Conservation (phyloP, 208 protist genomes). For the Leishmania tarentolae region DNA sequence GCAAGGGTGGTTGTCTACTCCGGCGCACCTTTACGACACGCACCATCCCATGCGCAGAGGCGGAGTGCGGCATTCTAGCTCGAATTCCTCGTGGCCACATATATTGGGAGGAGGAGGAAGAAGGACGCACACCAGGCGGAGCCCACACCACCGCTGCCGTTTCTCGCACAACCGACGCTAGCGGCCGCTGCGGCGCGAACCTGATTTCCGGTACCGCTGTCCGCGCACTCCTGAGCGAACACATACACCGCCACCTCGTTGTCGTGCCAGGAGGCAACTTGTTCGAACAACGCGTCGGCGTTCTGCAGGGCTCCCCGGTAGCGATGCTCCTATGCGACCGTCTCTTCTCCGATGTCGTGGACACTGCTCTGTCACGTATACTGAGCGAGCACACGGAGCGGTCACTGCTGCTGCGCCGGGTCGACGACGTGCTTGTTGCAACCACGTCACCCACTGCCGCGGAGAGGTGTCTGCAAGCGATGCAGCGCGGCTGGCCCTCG, state of each 20-base stretch:
- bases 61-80: slow-evolving; percentile 26
- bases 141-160: not conserved
- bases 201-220: slow-evolving; percentile 39
- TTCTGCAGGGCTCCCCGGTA: slow-evolving; percentile 77
- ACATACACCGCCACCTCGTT: slow-evolving; percentile 54
- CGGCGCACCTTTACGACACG: slow-evolving; percentile 21
- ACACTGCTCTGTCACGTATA: slow-evolving; percentile 23
- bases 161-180: not conserved
- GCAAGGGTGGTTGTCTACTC: slow-evolving; percentile 1
- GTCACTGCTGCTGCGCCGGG: slow-evolving; percentile 62
- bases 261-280: slow-evolving; percentile 30
- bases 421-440: slow-evolving; percentile 79
- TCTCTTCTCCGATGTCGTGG: slow-evolving; percentile 42
- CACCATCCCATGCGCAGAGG: slow-evolving; percentile 27
- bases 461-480: slow-evolving; percentile 40
- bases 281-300: slow-evolving; percentile 55
- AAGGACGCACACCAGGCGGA: not conserved
- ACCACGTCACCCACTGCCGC: slow-evolving; percentile 58
- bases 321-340: slow-evolving; percentile 78
- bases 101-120: slow-evolving; percentile 38
- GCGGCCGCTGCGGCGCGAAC: not conserved
- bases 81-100: slow-evolving; percentile 51
- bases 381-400: slow-evolving; percentile 46
- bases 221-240: slow-evolving; percentile 38
- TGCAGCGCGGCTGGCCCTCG: slow-evolving; percentile 51